Evolutionary conservation across 768 basidiomycete species (phyloP), one percentile per base, ranked within the genome.

Genomic region (Pleurotus salmoneostramineus): DNA sequence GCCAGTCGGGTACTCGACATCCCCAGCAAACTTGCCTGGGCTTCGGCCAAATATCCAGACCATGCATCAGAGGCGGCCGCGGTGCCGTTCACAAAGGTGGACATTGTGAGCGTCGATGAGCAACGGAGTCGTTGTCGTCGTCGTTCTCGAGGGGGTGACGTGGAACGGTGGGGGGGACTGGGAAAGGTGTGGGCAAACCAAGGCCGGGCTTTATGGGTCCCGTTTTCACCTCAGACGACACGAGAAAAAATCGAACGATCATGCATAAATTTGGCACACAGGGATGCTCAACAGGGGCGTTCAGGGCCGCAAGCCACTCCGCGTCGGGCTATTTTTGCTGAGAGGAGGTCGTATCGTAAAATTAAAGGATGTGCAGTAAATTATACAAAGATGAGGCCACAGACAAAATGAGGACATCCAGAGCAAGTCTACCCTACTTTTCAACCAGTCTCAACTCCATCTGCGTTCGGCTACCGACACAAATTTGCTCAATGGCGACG

Each of bases 1-100:
- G 75, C 57, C 6, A 74, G 66, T 47, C 76, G 73, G 32, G 52
- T 55, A n/a, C 27, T 31, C 5, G 75, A 69, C 50, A 73, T 71
- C n/a, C 72, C 65, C 15, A 72, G 61, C 33, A 79, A 54, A 33
- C 77, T 71, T 3, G 71, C 66, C 63, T 79, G 77, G 2, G 76
- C 73, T 21, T 76, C 71, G 5, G 69, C 67, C 3, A 81, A 64
- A 52, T 77, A 79, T 48, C 73, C 74, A 3, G 76, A 71, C 79
- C 79, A 82, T 31, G 66, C 70, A 61, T 80, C 77, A 10, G 68
- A 63, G 61, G 72, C 58, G 31, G 78, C 72, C 45, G 73, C 59
- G 1, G 77, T 71, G 66, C 68, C 66, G 64, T 80, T 80, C 55
- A 69, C 51, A 34, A 49, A 49, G 17, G 33, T 11, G 10, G 52